Evolutionary conservation across 1,284 basidiomycete species (phyloP), one percentile per base, ranked within the genome.

Genomic region (Garcileccinum viscosum): DNA sequence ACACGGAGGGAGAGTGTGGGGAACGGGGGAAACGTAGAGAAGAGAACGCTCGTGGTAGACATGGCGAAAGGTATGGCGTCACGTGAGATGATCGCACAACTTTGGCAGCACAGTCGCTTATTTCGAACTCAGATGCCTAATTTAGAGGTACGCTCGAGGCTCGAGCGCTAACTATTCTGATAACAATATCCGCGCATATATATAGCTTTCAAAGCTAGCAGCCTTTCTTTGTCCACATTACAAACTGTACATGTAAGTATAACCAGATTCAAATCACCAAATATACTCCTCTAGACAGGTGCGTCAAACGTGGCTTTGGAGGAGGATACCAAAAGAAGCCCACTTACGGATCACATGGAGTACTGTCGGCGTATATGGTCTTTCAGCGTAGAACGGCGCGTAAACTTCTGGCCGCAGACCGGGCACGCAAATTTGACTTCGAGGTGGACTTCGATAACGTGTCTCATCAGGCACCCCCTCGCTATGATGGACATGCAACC

Each of bases 1-100:
- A 90, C 84, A 5, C 84, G 83, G 66, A 95, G 83, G 17, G 89
- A 87, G 32, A 95, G 81, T 2, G 93, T 90, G 0, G 91, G 87
- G 79, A 94, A 94, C 4, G 94, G 94, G 17, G 90, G 77, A 76
- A 95, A 95, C 2, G 93, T 84, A 12, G 91, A 89, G 71, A 95
- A 85, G 71, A 95, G 86, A 62, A 95, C 78, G 66, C 83, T 85
- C 27, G 50, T 53, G 68, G 82, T 84, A 59, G 83, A 82, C 84
- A 86, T 87, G 71, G 70, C 22, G 66, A 63, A 15, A 66, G 30
- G 62, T 62, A 40, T 50, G n/a, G n/a, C 24, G 44, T 47, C 44
- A 47, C 44, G 44, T 47, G 44, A 47, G 44, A 3, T 5, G 9
- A 2, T 38, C 37, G 37, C 14, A 37, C n/a, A n/a, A n/a, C n/a